Evolutionary conservation across 371 early-diverging fungal species (phyloP).

Genomic region (Sporodiniella umbellata): DNA sequence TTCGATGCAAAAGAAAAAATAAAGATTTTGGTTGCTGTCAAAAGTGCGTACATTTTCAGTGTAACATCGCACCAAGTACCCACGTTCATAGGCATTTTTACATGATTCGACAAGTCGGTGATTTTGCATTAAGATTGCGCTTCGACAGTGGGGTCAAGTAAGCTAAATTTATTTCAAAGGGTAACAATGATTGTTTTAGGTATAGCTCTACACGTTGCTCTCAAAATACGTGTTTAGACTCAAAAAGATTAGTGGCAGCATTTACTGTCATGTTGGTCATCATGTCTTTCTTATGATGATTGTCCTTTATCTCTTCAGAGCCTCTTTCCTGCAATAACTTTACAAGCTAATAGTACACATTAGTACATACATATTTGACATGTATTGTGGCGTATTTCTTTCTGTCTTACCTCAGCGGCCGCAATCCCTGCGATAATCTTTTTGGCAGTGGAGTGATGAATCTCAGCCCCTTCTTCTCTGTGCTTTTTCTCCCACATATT

Average conservation of each 20-base stretch:
- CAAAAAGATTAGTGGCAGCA: slow-evolving; percentile 36
- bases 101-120: slow-evolving; percentile 1
- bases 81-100: not conserved
- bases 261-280: slow-evolving; percentile 33
- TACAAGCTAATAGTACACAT: slow-evolving; percentile 23
- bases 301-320: slow-evolving; percentile 16
- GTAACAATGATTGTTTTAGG: not conserved
- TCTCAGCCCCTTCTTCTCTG: slow-evolving; percentile 22
- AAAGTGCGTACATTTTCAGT: not conserved
- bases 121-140: not conserved
- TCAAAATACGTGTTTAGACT: slow-evolving; percentile 30
- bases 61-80: not conserved
- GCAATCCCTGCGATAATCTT: slow-evolving; percentile 43
- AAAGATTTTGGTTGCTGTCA: too few species aligned
- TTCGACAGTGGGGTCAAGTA: not conserved
- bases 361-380: not conserved
- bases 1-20: too few species aligned
- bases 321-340: slow-evolving; percentile 32
- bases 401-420: slow-evolving; percentile 46
- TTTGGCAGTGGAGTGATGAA: slow-evolving; percentile 39
- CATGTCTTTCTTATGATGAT: slow-evolving; percentile 20
- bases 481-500: slow-evolving; percentile 38
- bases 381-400: too few species aligned
- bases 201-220: too few species aligned
- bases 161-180: too few species aligned